These are phyloP conservation scores for Aspergillus candidus DNA, from an alignment of 2,329 filamentous ascomycete genomes.

Conservation along the genomic window DNA sequence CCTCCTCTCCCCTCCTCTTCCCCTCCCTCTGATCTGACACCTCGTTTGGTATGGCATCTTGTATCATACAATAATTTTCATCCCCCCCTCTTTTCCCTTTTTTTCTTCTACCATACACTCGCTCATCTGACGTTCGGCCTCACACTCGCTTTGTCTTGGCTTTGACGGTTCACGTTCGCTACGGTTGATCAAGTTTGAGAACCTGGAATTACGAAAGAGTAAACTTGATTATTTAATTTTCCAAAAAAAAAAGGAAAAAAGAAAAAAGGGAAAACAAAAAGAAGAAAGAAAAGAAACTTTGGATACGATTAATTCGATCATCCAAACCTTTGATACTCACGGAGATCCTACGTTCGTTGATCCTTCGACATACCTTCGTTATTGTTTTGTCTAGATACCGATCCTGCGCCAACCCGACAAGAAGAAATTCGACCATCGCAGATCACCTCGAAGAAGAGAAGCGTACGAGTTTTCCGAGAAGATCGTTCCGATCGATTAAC, in stretches of 20 bases:
- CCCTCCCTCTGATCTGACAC: constrained; percentile 15
- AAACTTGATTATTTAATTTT: constrained; percentile 3
- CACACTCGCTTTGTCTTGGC: constrained; percentile 33
- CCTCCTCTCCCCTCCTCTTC: constrained; percentile 17
- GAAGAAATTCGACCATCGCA: not conserved
- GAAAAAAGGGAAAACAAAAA: constrained; percentile 1
- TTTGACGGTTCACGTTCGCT: constrained; percentile 36
- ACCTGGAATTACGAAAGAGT: constrained; percentile 8
- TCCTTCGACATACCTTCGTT: constrained; percentile 17
- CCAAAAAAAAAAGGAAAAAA: constrained; percentile 7
- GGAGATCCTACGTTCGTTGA: constrained; percentile 14
- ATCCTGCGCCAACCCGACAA: constrained; percentile 6
- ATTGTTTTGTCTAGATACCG: constrained; percentile 6
- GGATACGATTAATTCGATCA: constrained; percentile 5
- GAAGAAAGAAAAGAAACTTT: constrained; percentile 1
- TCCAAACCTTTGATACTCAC: constrained; percentile 16
- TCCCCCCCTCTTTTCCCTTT: constrained; percentile 3
- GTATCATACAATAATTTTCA: constrained; percentile 13
- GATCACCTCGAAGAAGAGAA: constrained; percentile 4
- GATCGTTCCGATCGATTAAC: not conserved
- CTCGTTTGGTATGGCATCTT: constrained; percentile 26
- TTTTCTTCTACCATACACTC: constrained; percentile 21
- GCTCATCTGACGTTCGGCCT: constrained; percentile 33
- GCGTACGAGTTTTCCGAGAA: not conserved
- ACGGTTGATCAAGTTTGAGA: constrained; percentile 20